Evolutionary conservation across 2,329 filamentous ascomycete genomes (phyloP).

Genomic region (Aspergillus thermomutatus): DNA sequence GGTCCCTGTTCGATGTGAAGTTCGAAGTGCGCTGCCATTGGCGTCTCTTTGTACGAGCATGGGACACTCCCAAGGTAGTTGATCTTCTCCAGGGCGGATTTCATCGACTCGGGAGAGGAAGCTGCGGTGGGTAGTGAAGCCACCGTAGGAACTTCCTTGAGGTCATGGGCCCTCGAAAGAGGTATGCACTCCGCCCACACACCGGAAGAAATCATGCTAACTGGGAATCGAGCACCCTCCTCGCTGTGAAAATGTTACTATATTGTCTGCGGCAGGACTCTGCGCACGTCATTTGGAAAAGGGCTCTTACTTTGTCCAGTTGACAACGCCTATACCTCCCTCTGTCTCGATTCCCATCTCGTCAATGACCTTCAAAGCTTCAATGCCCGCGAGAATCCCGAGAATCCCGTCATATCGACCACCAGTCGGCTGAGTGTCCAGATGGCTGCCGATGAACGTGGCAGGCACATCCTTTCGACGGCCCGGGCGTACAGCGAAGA

Average conservation of each 20-base stretch:
- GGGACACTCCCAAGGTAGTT: constrained; percentile 62
- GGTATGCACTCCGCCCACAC: constrained; percentile 72
- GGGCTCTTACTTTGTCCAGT: constrained; percentile 41
- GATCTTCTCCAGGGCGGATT: constrained; percentile 66
- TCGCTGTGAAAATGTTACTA: constrained; percentile 51
- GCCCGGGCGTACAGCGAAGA: constrained; percentile 69
- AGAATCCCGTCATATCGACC: constrained; percentile 61
- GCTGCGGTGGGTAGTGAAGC: constrained; percentile 44
- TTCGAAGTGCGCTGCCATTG: constrained; percentile 76
- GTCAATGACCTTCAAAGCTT: constrained; percentile 65
- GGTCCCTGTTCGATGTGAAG: constrained; percentile 84
- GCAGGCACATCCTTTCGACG: constrained; percentile 55
- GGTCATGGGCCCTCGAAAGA: constrained; percentile 58
- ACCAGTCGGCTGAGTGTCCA: constrained; percentile 60
- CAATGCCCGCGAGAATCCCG: constrained; percentile 68
- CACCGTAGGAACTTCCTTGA: constrained; percentile 57
- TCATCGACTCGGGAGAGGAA: constrained; percentile 60
- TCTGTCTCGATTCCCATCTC: constrained; percentile 67
- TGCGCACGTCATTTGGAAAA: background rate
- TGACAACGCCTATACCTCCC: constrained; percentile 69
- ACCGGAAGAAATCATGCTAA: constrained; percentile 69
- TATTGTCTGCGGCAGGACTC: background rate
- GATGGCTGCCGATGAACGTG: constrained; percentile 68
- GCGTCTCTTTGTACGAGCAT: constrained; percentile 57
- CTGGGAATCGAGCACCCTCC: constrained; percentile 76